Percentiles rank a stretch among this genome's conserved stretches.
Evolutionary conservation across 208 protist species (phyloP).

Genomic region (Crithidia mellificae): DNA sequence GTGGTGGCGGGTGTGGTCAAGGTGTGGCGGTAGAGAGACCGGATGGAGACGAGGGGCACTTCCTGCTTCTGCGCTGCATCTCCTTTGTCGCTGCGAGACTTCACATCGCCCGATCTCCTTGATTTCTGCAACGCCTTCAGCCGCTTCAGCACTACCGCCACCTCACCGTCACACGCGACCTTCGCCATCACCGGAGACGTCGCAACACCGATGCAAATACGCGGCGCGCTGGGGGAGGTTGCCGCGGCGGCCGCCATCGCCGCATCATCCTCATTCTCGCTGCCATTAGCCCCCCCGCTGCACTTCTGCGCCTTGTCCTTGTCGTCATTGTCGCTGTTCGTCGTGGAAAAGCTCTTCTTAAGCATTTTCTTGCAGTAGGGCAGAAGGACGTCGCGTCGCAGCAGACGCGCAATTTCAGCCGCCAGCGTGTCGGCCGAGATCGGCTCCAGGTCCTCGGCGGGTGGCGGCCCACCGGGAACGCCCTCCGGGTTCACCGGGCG

Average conservation of each 20-base stretch:
- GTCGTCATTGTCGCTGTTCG: no score
- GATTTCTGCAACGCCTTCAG: not conserved
- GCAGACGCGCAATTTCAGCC: constrained; percentile 40
- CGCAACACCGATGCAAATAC: constrained; percentile 72
- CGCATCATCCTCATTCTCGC: not conserved
- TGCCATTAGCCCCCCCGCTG: not conserved
- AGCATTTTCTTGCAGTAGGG: not conserved
- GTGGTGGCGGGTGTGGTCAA: no score
- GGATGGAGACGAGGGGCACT: constrained; percentile 40
- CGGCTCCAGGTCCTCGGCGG: constrained; percentile 21
- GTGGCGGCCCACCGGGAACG: constrained; percentile 20
- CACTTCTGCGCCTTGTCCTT: no score
- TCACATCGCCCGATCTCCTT: not conserved
- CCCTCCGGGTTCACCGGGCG: constrained; percentile 31
- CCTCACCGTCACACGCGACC: constrained; percentile 78
- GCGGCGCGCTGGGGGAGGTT: not conserved
- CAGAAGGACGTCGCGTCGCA: constrained; percentile 42
- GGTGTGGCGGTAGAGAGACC: constrained; percentile 55
- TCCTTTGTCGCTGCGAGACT: not conserved
- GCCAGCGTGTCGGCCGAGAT: constrained; percentile 41
- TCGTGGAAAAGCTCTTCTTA: not conserved
- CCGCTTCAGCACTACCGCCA: constrained; percentile 22
- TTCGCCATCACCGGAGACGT: constrained; percentile 72
- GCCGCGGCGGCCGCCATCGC: not conserved
- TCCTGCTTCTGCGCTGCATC: not conserved